Conservation (phyloP, 306 rosid genomes). For the Vachellia pachyceras region DNA sequence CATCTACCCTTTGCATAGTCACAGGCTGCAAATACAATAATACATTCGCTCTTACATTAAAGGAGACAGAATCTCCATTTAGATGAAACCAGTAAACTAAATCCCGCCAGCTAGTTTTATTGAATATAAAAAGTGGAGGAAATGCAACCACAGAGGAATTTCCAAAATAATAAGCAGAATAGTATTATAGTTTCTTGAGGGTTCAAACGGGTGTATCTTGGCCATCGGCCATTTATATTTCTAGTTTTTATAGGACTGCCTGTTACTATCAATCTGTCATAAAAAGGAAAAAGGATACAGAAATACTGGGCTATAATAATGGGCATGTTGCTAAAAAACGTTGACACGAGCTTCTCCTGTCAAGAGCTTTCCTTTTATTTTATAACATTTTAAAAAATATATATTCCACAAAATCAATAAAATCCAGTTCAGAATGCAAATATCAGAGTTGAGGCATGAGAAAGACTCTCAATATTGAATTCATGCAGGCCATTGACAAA, state of each 20-base stretch:
- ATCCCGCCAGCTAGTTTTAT: neutral
- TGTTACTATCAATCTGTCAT: neutral
- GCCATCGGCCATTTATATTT: conserved; percentile 18
- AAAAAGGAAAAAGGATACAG: conserved; percentile 6
- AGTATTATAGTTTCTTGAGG: conserved; percentile 10
- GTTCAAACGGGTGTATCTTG: conserved; percentile 13
- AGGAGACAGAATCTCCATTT: conserved; percentile 40
- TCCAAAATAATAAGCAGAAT: conserved; percentile 8
- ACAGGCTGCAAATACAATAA: conserved; percentile 64
- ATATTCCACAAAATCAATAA: neutral
- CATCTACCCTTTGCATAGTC: conserved; percentile 91
- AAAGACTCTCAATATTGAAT: neutral
- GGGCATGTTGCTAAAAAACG: conserved; percentile 2
- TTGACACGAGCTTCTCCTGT: neutral
- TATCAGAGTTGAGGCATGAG: neutral
- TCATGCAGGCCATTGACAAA: neutral
- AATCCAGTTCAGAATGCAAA: neutral
- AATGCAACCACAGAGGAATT: conserved; percentile 19
- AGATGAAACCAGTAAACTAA: conserved; percentile 22
- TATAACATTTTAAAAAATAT: neutral
- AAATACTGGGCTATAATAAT: conserved; percentile 24
- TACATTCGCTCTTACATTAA: conserved; percentile 29
- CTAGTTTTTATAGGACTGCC: conserved; percentile 2
- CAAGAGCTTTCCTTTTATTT: neutral
- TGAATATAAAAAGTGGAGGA: conserved; percentile 25